Conservation (phyloP, 2,329 filamentous ascomycete genomes). For the Aspergillus sp. region DNA sequence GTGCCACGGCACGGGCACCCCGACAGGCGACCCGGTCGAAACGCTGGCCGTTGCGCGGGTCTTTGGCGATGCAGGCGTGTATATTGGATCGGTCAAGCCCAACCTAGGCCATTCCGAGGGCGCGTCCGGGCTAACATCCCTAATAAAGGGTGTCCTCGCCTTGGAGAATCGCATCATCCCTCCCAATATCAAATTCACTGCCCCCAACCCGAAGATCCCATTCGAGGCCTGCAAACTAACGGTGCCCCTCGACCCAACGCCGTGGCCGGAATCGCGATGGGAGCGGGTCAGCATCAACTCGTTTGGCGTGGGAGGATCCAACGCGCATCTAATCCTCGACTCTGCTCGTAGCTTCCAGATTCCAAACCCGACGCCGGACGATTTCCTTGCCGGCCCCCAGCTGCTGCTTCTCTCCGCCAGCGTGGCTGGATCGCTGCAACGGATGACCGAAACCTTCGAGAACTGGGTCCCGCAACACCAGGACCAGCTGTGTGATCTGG, state of each 20-base stretch:
- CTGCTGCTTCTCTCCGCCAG: slow-evolving; percentile 28
- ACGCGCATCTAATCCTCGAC: slow-evolving; percentile 10
- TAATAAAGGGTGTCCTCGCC: slow-evolving; percentile 15
- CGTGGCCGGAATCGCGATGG: slow-evolving; percentile 20
- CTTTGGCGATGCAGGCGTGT: neutral
- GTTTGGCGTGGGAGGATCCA: slow-evolving; percentile 25
- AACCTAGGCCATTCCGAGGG: slow-evolving; percentile 22
- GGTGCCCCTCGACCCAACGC: slow-evolving; percentile 14
- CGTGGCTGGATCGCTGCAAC: slow-evolving; percentile 25
- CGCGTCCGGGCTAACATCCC: slow-evolving; percentile 9
- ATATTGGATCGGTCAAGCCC: slow-evolving; percentile 13
- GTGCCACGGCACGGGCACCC: slow-evolving; percentile 10
- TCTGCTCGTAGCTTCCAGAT: neutral
- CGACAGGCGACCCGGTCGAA: slow-evolving; percentile 3
- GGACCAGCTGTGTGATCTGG: slow-evolving; percentile 18
- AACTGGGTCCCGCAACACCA: slow-evolving; percentile 23
- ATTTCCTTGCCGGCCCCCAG: slow-evolving; percentile 3
- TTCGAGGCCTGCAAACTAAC: neutral
- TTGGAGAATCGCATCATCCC: slow-evolving; percentile 18
- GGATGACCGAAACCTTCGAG: slow-evolving; percentile 21
- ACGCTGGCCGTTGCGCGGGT: neutral
- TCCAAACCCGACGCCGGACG: neutral
- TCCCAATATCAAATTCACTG: slow-evolving; percentile 21
- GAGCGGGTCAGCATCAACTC: slow-evolving; percentile 29
- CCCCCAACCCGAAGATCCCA: slow-evolving; percentile 23